These are phyloP conservation scores for Lactifluus volemus DNA, from an alignment of 768 basidiomycete genomes.

Conservation along the genomic window DNA sequence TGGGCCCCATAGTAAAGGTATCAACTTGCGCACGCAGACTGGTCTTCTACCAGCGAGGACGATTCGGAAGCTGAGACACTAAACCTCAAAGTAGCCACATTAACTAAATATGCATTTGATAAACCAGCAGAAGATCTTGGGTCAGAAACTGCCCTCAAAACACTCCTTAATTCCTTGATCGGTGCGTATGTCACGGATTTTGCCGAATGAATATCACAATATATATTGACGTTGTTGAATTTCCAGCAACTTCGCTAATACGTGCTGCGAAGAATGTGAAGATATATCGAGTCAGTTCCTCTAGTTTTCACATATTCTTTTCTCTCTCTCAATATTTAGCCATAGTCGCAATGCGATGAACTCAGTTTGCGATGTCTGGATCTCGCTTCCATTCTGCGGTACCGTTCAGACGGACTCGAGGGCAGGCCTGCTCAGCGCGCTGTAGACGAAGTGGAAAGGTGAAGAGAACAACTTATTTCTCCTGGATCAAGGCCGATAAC, in stretches of 20 bases:
- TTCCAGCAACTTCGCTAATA: conserved; percentile 1
- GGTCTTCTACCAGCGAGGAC: too few relatives aligned
- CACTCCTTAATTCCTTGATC: not conserved
- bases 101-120: too few relatives aligned
- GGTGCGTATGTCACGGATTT: not conserved
- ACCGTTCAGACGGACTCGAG: conserved; percentile 11
- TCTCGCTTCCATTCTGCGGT: conserved; percentile 3
- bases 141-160: too few relatives aligned
- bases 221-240: not conserved
- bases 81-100: too few relatives aligned
- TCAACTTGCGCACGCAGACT: too few relatives aligned
- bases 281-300: conserved; percentile 10
- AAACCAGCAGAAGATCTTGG: too few relatives aligned
- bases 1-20: too few relatives aligned
- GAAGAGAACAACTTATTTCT: not conserved
- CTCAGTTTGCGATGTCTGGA: conserved; percentile 9
- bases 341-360: conserved; percentile 15
- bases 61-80: too few relatives aligned
- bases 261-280: conserved; percentile 12
- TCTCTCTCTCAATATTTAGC: not conserved
- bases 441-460: conserved; percentile 19
- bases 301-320: not conserved
- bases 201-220: not conserved
- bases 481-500: not conserved
- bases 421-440: conserved; percentile 12